These are phyloP conservation scores for Larix kaempferi DNA, from an alignment of 75 land plant genomes.

Conservation along the genomic window DNA sequence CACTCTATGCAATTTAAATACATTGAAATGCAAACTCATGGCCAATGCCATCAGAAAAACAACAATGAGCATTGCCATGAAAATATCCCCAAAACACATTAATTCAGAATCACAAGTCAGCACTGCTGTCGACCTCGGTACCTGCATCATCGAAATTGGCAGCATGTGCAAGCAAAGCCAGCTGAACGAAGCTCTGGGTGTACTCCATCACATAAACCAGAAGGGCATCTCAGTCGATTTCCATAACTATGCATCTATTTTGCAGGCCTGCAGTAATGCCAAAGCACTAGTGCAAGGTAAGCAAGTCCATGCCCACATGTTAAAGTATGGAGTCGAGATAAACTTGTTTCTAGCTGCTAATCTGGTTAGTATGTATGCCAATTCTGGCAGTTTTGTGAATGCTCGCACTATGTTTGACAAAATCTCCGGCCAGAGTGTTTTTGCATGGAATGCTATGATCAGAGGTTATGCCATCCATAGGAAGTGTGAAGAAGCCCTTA, in stretches of 20 bases:
- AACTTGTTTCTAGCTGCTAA: neutral
- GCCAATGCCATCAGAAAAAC: too few relatives aligned
- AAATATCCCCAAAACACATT: too few relatives aligned
- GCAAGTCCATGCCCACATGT: conserved; percentile 8
- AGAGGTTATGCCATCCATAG: conserved; percentile 13
- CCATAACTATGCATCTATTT: neutral
- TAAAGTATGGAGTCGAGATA: neutral
- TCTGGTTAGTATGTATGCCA: conserved; percentile 16
- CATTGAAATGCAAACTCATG: too few relatives aligned
- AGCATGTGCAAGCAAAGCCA: neutral
- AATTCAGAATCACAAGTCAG: too few relatives aligned
- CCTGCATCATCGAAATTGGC: neutral
- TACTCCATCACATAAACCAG: neutral
- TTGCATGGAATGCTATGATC: conserved; percentile 13
- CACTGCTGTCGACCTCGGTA: too few relatives aligned
- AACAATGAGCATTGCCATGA: too few relatives aligned
- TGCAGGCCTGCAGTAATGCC: neutral
- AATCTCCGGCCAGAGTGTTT: neutral
- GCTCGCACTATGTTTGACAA: conserved; percentile 8
- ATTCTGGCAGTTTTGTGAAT: conserved; percentile 5
- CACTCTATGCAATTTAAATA: too few relatives aligned
- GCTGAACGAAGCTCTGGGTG: neutral
- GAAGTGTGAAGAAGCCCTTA: neutral
- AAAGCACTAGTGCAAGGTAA: neutral
- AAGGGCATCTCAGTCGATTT: neutral